A percentile compares a stretch with the other conserved stretches of the same genome.
These are phyloP conservation scores for Phoenix roebelenii DNA, from an alignment of 176 grass and related monocot genomes.

Conservation along the genomic window DNA sequence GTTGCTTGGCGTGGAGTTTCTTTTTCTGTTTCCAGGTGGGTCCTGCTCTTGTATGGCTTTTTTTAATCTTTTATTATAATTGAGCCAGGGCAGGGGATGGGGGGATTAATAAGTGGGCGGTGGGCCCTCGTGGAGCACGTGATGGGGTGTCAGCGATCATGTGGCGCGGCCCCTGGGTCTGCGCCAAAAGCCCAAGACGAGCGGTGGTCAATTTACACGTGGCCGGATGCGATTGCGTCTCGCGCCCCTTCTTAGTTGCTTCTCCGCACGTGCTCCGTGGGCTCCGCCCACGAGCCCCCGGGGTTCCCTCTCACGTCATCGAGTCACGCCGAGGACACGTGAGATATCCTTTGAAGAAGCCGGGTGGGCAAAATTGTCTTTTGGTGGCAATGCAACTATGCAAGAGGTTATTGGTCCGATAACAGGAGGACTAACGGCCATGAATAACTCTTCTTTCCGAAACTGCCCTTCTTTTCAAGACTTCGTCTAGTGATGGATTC, in stretches of 20 bases:
- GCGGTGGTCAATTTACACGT: slow-evolving; percentile 29
- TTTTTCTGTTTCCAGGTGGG: neutral
- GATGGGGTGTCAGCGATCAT: slow-evolving; percentile 12
- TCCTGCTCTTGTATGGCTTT: neutral
- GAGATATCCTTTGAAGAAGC: no score
- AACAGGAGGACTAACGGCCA: no score
- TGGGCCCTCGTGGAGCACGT: slow-evolving; percentile 1
- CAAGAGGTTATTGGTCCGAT: no score
- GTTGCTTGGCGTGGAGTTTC: slow-evolving; percentile 24
- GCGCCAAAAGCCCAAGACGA: neutral
- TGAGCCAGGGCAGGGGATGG: neutral
- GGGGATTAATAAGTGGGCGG: slow-evolving; percentile 1
- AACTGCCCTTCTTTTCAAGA: no score
- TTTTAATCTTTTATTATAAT: neutral
- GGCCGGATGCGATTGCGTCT: slow-evolving; percentile 3
- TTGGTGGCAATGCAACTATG: no score
- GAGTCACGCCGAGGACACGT: no score
- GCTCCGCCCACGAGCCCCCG: no score
- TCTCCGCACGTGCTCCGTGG: slow-evolving; percentile 7
- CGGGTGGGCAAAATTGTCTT: no score
- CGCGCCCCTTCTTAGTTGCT: slow-evolving; percentile 15
- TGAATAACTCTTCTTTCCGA: no score
- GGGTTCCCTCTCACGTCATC: no score
- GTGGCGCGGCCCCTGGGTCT: neutral
- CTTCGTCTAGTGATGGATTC: no score